Base-by-base conservation (phyloP, 495 filamentous ascomycete species). In the Penicillium bialowiezense region DNA sequence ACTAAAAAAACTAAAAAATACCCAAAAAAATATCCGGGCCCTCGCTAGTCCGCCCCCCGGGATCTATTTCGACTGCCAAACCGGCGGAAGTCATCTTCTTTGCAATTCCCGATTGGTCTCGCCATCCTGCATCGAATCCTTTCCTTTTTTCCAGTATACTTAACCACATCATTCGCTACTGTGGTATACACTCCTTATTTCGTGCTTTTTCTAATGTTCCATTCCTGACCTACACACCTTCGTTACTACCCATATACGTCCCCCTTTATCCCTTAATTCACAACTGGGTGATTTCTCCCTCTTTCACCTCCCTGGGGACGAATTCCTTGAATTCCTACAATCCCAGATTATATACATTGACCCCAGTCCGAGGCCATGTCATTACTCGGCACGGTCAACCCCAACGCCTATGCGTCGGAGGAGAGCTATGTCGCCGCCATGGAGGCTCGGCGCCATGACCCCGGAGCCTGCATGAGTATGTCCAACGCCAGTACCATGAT, bases 361-460 rank as follows among this genome's bases (percentile, higher is more conserved):
- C 37, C 14, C 32, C n/a, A 14, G 5, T 29, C 21, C 40, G 47
- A 50, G 46, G 48, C 44, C 54, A 73, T 74, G 70, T 72, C 68
- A 48, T 59, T 72, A 24, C 41, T 72, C 36, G 69, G 69, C 58
- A 70, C 64, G 2, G 43, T 74, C 14, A 74, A 71, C 51, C 54
- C 68, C 20, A 67, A 66, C 50, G 17, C 60, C n/a, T 29, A 26
- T 6, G 46, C 56, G 32, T 14, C 15, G 8, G 33, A 36, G n/a
- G 34, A 55, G 2, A 24, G 51, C 39, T 38, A 58, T 23, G 29
- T 36, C 19, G 37, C 47, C 12, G 40, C 43, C 21, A 33, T 53
- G 38, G 50, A 62, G 47, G 42, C 52, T 10, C 41, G 50, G 8
- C 56, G 62, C 18, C 58, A 62, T 50, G 60, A 66, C 15, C 50